phyloP scores from a whole-genome alignment of 345 rosid genomes.

The Pugionium cornutum region DNA sequence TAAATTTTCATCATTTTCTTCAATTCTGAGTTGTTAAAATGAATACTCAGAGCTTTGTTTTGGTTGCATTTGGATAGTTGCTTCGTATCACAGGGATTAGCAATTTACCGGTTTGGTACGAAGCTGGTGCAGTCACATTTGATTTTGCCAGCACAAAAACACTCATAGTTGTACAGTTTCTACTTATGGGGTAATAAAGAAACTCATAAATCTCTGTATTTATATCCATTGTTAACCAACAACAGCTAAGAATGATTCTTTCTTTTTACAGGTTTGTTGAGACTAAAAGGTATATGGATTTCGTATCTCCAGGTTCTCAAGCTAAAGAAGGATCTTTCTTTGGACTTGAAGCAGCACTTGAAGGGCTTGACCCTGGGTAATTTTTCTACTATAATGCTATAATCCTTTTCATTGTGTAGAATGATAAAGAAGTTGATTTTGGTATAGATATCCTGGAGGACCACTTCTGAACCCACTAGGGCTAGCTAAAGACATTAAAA shows the following conservation, averaged over 20 bases:
- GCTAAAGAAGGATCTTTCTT: constrained; percentile 78
- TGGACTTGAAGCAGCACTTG: constrained; percentile 77
- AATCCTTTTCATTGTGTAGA: neutral
- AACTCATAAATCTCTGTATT: constrained; percentile 7
- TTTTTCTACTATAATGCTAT: neutral
- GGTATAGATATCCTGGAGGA: constrained; percentile 86
- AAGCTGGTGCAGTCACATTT: constrained; percentile 85
- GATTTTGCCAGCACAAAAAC: constrained; percentile 73
- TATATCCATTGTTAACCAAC: neutral
- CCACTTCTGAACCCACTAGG: constrained; percentile 91
- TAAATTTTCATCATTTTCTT: neutral
- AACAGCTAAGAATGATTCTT: neutral
- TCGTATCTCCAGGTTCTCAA: constrained; percentile 79
- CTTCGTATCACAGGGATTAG: constrained; percentile 72
- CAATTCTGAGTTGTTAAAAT: too few species aligned
- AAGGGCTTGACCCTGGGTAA: constrained; percentile 90
- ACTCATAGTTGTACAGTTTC: constrained; percentile 63
- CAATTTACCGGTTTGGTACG: constrained; percentile 86
- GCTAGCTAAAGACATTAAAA: constrained; percentile 70
- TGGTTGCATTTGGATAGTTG: constrained; percentile 50
- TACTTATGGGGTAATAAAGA: constrained; percentile 79
- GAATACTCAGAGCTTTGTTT: constrained; percentile 9
- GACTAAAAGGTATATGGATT: constrained; percentile 91
- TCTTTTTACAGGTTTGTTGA: constrained; percentile 64
- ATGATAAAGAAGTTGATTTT: constrained; percentile 1